phyloP scores from a whole-genome alignment of 1,139 yeast genomes.

The Geotrichum restrictum region DNA sequence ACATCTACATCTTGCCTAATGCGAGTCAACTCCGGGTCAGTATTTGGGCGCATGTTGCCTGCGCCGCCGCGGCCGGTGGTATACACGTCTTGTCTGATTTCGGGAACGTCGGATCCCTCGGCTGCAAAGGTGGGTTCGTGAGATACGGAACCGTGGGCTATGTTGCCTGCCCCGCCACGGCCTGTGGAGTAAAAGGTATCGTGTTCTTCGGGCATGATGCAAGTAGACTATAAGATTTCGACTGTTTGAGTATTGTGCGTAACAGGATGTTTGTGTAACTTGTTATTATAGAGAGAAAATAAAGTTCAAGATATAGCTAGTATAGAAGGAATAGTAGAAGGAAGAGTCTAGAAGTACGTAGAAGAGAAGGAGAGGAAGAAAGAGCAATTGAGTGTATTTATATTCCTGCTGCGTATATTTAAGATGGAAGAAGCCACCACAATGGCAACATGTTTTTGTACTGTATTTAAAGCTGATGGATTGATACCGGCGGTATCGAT shows the following conservation, averaged over 20 bases:
- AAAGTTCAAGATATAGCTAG: not conserved
- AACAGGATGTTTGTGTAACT: not conserved
- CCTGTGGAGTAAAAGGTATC: slow-evolving; percentile 52
- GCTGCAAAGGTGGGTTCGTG: slow-evolving; percentile 48
- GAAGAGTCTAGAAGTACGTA: too few relatives aligned
- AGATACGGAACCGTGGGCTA: slow-evolving; percentile 45
- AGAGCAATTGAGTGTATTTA: not conserved
- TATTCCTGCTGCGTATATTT: too few relatives aligned
- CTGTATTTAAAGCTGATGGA: too few relatives aligned
- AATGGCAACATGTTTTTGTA: too few relatives aligned
- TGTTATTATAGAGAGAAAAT: not conserved
- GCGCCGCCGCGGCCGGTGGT: slow-evolving; percentile 81
- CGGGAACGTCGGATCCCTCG: slow-evolving; percentile 52
- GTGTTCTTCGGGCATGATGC: not conserved
- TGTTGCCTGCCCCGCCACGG: slow-evolving; percentile 79
- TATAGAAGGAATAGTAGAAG: not conserved
- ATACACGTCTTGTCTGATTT: slow-evolving; percentile 51
- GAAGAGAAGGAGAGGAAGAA: not conserved
- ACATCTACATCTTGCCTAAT: slow-evolving; percentile 69
- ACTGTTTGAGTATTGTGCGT: not conserved
- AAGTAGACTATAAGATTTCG: too few relatives aligned
- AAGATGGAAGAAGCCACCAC: too few relatives aligned
- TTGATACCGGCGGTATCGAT: too few relatives aligned
- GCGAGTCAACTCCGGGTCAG: slow-evolving; percentile 58
- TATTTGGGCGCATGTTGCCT: slow-evolving; percentile 66